Evolutionary conservation across 192 early-diverging fungal species (phyloP), one percentile per base, ranked within the genome.

Genomic region (Borealophlyctis nickersoniae): DNA sequence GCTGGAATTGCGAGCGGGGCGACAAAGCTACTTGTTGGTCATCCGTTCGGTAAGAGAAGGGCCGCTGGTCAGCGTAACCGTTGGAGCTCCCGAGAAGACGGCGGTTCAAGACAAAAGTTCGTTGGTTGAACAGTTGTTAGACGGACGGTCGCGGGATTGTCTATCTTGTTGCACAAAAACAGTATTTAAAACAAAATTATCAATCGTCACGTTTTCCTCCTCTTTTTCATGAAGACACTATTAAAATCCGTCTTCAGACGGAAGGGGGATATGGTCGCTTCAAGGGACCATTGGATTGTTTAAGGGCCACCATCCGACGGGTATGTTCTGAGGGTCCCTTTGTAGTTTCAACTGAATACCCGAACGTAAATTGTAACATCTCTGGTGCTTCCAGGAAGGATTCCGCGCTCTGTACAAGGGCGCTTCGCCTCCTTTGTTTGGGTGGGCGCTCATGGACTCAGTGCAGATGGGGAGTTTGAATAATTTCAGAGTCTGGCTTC

Each of bases 361-460:
- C 13, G n/a, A 48, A 48, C 45, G 45, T 13, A 48, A 48, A 14
- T 13, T n/a, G 49, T 1, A 49, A 49, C 1, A 49, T 49, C 0
- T 49, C 14, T 26, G 16, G 0, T 1, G 22, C 33, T 35, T 3
- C 32, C 0, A 68, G 60, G 77, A 80, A 73, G 78, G 78, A 3
- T 58, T 77, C 49, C 71, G 86, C 3, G 93, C 90, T 7, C 78
- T 97, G 3, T 97, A 97, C 78, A 93, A 93, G 69, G 94, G 95
- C 48, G 91, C 93, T 14, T 93, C 91, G 24, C 91, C 92, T 9
- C 94, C 94, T 22, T 71, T 97, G 49, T 66, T 97, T 52, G 94
- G 94, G 13, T 97, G 92, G 92, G 85, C 87, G 1, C 76, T 91
- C 52, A 93, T 95, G 92, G 93, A 93, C 60, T 34, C 13, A 34